Base-by-base conservation (phyloP, 345 rosid species). In the Pseudoturritis turrita region DNA sequence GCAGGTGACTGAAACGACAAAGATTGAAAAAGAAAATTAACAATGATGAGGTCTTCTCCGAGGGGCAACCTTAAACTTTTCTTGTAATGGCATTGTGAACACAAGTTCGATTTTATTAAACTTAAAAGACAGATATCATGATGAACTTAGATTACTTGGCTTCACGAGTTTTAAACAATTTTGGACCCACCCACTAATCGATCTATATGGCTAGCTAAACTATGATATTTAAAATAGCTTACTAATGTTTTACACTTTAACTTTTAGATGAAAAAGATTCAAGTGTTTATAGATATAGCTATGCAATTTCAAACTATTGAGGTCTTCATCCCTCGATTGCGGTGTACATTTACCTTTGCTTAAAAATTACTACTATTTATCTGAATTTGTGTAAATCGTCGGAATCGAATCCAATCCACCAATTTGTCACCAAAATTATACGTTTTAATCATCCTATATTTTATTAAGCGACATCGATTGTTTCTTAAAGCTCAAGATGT, bases 91-190 rank as follows among this genome's bases (percentile, higher is more conserved):
- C 19, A 58, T 36, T 68, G 50, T 68, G 70, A 68, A 52, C 74
- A 52, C 62, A 21, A 29, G 7, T 41, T 43, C 28, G 10, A 21
- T 61, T 75, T 75, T 40, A 23, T 36, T 17, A 39, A 39, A 66
- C 60, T 65, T 56, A 74, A 56, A 64, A 73, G 58, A 58, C 59
- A 74, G 4, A 74, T 49, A 59, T 58, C 37, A 59, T 75, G 41
- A 52, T 75, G 44, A 43, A 35, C 44, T 64, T 58, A 66, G 53
- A 58, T 74, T 74, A 68, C 74, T 60, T 61, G 56, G 25, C 74
- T 75, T 68, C 74, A 61, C 70, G 79, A 75, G 74, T 61, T 75
- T 58, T 33, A 68, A 31, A 75, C 64, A 68, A 15, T 51, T 68
- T 53, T 68, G 74, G 74, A 75, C 74, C 78, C 74, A 68, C 70